phyloP scores from a whole-genome alignment of 2,329 filamentous ascomycete genomes.

The Fonsecaea multimorphosa region DNA sequence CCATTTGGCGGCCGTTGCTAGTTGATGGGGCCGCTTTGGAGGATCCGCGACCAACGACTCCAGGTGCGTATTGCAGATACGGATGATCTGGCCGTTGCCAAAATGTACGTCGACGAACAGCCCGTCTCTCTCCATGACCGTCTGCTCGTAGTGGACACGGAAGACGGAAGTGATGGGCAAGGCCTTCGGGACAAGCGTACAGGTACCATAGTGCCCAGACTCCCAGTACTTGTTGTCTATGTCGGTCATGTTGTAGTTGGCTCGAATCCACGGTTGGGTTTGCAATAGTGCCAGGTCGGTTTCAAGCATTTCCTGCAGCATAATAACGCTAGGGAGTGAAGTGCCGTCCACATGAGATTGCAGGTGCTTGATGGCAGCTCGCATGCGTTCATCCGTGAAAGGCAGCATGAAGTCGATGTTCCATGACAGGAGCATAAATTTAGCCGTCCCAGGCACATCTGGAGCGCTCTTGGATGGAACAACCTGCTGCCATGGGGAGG shows the following conservation, averaged over 20 bases:
- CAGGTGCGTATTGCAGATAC: slow-evolving; percentile 64
- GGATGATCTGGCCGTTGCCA: slow-evolving; percentile 42
- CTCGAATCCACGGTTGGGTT: slow-evolving; percentile 55
- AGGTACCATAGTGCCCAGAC: slow-evolving; percentile 58
- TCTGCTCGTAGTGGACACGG: slow-evolving; percentile 58
- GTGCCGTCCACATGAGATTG: slow-evolving; percentile 41
- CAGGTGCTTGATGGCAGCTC: slow-evolving; percentile 50
- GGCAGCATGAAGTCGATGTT: slow-evolving; percentile 57
- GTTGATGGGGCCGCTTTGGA: slow-evolving; percentile 57
- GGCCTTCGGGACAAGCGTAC: slow-evolving; percentile 58
- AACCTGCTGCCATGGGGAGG: slow-evolving; percentile 31
- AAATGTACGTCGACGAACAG: slow-evolving; percentile 60
- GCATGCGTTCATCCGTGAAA: slow-evolving; percentile 50
- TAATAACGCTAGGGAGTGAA: slow-evolving; percentile 50
- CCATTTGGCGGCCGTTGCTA: slow-evolving; percentile 52
- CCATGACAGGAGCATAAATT: slow-evolving; percentile 52
- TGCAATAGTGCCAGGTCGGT: slow-evolving; percentile 56
- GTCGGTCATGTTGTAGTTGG: slow-evolving; percentile 59
- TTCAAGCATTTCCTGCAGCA: slow-evolving; percentile 60
- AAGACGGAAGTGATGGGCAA: slow-evolving; percentile 55
- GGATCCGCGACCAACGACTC: slow-evolving; percentile 60
- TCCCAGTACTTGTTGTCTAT: slow-evolving; percentile 53
- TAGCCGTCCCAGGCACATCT: slow-evolving; percentile 3
- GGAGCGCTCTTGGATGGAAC: slow-evolving; percentile 2
- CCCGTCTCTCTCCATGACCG: slow-evolving; percentile 60